Conservation (phyloP, 306 rosid species). For the peach (Prunus persica) region Prunus_persica_NCBIv2 NC_034009.1:30053001-30053500, state of each 20-base stretch:
- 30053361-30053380: slow-evolving; percentile 36
- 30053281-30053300: slow-evolving; percentile 53
- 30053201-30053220: slow-evolving; percentile 27
- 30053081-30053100: slow-evolving; percentile 64
- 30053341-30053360: slow-evolving; percentile 45
- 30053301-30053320: slow-evolving; percentile 44
- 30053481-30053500: slow-evolving; percentile 38
- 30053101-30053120: slow-evolving; percentile 28
- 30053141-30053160: not conserved
- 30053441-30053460: slow-evolving; percentile 36
- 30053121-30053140: not conserved
- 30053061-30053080: slow-evolving; percentile 56
- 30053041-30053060: slow-evolving; percentile 67
- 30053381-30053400: slow-evolving; percentile 31
- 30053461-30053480: slow-evolving; percentile 9
- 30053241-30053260: slow-evolving; percentile 33
- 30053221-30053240: slow-evolving; percentile 27
- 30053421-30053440: slow-evolving; percentile 22
- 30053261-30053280: slow-evolving; percentile 36
- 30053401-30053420: slow-evolving; percentile 20
- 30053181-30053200: slow-evolving; percentile 37
- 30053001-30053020: slow-evolving; percentile 94
- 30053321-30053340: slow-evolving; percentile 37
- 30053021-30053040: slow-evolving; percentile 86
- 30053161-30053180: slow-evolving; percentile 27